phyloP scores from a whole-genome alignment of 306 rosid genomes.

The Vachellia pachyceras region DNA sequence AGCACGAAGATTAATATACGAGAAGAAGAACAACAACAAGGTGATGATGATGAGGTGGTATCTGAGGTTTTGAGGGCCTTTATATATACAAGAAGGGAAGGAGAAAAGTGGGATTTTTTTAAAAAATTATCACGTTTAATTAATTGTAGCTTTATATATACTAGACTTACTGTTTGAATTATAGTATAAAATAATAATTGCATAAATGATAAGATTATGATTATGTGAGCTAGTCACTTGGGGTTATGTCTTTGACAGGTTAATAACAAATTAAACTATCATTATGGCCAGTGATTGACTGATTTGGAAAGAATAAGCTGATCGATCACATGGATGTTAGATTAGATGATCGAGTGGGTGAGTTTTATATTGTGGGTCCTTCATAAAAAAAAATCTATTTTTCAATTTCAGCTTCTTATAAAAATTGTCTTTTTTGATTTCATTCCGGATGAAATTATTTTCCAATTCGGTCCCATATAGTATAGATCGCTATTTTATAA shows the following conservation, averaged over 20 bases:
- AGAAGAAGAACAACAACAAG: not conserved
- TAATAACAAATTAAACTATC: not conserved
- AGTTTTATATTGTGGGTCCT: no score
- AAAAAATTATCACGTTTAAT: not conserved
- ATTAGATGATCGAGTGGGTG: not conserved
- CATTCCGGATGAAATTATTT: no score
- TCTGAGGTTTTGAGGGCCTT: slow-evolving; percentile 5
- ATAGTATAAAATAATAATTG: no score
- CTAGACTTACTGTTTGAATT: not conserved
- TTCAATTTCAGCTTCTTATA: no score
- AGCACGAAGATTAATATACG: not conserved
- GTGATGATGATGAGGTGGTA: not conserved
- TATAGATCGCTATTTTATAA: no score
- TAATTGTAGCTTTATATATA: not conserved
- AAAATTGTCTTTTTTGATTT: no score
- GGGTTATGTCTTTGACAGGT: not conserved
- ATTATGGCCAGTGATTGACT: not conserved
- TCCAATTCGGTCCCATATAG: no score
- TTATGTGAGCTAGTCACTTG: not conserved
- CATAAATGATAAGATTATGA: not conserved
- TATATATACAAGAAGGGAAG: slow-evolving; percentile 3
- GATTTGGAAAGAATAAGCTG: not conserved
- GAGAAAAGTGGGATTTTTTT: not conserved
- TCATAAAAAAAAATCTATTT: no score
- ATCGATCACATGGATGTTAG: no score